These are phyloP conservation scores for Cucumis cinereus DNA, from an alignment of 306 rosid genomes.

Conservation along the genomic window DNA sequence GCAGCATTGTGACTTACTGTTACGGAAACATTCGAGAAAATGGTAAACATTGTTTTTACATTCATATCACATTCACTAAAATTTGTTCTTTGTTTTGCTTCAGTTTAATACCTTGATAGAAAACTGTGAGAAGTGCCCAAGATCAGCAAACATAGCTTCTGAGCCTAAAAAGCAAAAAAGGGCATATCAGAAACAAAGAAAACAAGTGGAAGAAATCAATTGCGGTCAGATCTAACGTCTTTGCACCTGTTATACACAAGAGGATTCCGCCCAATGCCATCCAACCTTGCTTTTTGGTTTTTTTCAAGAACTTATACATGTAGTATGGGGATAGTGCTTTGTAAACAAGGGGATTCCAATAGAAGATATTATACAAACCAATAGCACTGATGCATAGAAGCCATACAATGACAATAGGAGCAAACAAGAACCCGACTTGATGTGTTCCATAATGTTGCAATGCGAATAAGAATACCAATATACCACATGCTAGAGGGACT, in stretches of 20 bases:
- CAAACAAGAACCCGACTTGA: conserved; percentile 72
- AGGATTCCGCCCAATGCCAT: conserved; percentile 93
- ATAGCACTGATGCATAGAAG: conserved; percentile 83
- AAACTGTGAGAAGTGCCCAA: conserved; percentile 80
- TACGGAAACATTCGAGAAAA: conserved; percentile 7
- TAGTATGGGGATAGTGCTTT: conserved; percentile 89
- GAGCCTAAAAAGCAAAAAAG: conserved; percentile 42
- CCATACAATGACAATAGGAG: conserved; percentile 84
- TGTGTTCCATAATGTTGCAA: conserved; percentile 94
- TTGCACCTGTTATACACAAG: conserved; percentile 77
- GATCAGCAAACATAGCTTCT: conserved; percentile 98
- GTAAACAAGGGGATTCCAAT: conserved; percentile 86
- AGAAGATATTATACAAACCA: conserved; percentile 71
- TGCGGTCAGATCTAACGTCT: neutral
- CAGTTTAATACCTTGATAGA: conserved; percentile 36
- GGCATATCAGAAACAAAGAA: conserved; percentile 9
- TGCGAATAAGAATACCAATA: conserved; percentile 67
- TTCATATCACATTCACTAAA: neutral
- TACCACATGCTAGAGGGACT: conserved; percentile 73
- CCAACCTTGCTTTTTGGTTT: conserved; percentile 81
- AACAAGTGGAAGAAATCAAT: neutral
- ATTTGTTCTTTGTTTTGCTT: neutral
- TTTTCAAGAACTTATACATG: conserved; percentile 78
- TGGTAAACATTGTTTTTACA: neutral
- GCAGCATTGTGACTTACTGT: conserved; percentile 27